Conservation (phyloP, 2,329 filamentous ascomycete genomes). For the Camillea tinctor region DNA sequence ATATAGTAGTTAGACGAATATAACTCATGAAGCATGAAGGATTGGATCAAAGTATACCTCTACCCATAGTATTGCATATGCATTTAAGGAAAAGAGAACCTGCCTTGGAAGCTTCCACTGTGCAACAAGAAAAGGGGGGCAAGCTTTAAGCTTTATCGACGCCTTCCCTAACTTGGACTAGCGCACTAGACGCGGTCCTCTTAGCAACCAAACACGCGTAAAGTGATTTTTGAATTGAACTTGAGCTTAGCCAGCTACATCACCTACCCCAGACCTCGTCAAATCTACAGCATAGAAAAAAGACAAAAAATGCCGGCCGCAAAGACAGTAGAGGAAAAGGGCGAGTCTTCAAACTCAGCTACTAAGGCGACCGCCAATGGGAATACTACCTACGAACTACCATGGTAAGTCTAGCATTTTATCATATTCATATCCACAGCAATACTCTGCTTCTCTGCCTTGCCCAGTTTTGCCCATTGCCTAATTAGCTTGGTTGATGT, state of each 20-base stretch:
- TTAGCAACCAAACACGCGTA: constrained; percentile 26
- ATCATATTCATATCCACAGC: too few relatives aligned
- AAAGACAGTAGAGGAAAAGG: constrained; percentile 47
- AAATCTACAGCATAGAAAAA: background rate
- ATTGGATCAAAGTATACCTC: too few relatives aligned
- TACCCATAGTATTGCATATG: too few relatives aligned
- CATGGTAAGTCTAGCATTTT: constrained; percentile 57
- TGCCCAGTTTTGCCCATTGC: too few relatives aligned
- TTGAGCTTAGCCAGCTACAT: constrained; percentile 1
- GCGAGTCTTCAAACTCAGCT: constrained; percentile 61
- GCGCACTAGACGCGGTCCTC: constrained; percentile 21
- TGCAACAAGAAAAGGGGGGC: too few relatives aligned
- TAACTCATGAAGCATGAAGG: background rate
- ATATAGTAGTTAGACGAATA: background rate
- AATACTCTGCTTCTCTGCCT: background rate
- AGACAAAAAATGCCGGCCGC: constrained; percentile 48
- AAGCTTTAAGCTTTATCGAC: background rate
- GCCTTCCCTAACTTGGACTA: constrained; percentile 6
- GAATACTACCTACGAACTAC: constrained; percentile 67
- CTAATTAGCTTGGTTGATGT: too few relatives aligned
- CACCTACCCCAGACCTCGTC: background rate
- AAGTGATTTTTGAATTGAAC: constrained; percentile 27
- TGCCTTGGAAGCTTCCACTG: too few relatives aligned
- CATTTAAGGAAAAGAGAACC: background rate
- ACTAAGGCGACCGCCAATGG: constrained; percentile 54